Base-by-base conservation (phyloP, 805 yeast species). In the Yarrowia porcina region DNA sequence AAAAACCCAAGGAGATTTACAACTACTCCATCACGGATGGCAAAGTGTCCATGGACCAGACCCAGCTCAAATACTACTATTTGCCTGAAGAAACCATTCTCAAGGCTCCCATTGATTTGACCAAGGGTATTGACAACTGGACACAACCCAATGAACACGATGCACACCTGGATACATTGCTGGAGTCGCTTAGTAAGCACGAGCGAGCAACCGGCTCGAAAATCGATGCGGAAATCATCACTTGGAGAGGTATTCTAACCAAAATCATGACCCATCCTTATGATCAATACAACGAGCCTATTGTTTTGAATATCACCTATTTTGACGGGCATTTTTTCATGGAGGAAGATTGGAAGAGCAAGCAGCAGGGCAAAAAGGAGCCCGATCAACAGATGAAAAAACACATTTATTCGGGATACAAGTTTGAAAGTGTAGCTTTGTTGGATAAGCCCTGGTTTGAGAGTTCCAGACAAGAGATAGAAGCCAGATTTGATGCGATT, bases 201-300 rank as follows among this genome's bases (percentile, higher is more conserved):
- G 98, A 94, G 73, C 70, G 74, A 18, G 69, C 70, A 17, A 73
- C 76, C 6, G 78, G 78, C 0, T 68, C 69, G n/a, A 84, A 81
- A 65, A 70, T 82, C 2, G 80, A 81, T 28, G 82, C 83, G 1
- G 89, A 90, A 68, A 81, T 94, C 30, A 77, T 94, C 21, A 85
- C 97, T 0, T 90, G 89, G 82, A 79, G 97, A 68, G 98, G 97
- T 0, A 74, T 90, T 35, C 83, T 93, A 85, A 85, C 91, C 32
- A 82, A 83, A 64, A 74, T 93, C 36, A 76, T 94, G 74, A 79
- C 86, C 7, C 75, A 89, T 23, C 90, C 93, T 2, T 87, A 84
- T 70, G 79, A 80, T 63, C 70, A 77, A 17, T 56, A 20, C 49
- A 77, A 79, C 28, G 86, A 86, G 61, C 80, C 81, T 17, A 72